Evolutionary conservation across 2,329 filamentous ascomycete species (phyloP).

Genomic region (Calonectria hawksworthii): DNA sequence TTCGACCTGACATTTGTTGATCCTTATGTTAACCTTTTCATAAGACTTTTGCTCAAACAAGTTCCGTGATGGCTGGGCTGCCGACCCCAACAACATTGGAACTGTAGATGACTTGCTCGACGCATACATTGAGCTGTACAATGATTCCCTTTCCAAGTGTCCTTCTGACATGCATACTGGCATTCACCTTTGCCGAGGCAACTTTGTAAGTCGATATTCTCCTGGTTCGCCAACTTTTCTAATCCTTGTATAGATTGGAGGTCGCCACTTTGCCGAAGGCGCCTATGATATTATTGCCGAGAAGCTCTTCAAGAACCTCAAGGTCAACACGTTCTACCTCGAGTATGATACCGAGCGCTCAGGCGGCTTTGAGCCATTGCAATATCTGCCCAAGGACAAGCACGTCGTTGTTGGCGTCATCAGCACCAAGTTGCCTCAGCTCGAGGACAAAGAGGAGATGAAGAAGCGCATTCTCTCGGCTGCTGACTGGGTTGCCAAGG

Average conservation of each 20-base stretch:
- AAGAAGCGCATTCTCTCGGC: slow-evolving; percentile 71
- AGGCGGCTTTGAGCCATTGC: slow-evolving; percentile 76
- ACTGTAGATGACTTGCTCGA: slow-evolving; percentile 79
- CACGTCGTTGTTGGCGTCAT: slow-evolving; percentile 75
- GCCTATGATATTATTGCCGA: slow-evolving; percentile 77
- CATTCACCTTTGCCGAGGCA: slow-evolving; percentile 80
- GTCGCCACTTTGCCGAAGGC: slow-evolving; percentile 76
- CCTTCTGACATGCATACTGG: slow-evolving; percentile 81
- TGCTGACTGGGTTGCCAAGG: slow-evolving; percentile 78
- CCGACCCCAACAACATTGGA: slow-evolving; percentile 76
- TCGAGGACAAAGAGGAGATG: slow-evolving; percentile 75
- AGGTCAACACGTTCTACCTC: slow-evolving; percentile 77
- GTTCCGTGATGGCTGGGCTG: slow-evolving; percentile 78
- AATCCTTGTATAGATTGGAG: slow-evolving; percentile 59
- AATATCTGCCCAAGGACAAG: slow-evolving; percentile 71
- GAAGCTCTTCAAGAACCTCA: slow-evolving; percentile 74
- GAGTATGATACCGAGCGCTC: slow-evolving; percentile 77
- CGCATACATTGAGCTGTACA: slow-evolving; percentile 83
- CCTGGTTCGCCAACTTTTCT: background rate
- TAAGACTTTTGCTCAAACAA: slow-evolving; percentile 80
- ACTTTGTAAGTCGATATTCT: slow-evolving; percentile 60
- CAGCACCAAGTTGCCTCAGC: slow-evolving; percentile 72
- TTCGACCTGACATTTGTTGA: background rate
- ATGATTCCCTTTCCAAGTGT: slow-evolving; percentile 74
- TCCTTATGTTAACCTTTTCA: slow-evolving; percentile 16